Evolutionary conservation across 768 basidiomycete species (phyloP), one percentile per base, ranked within the genome.

Genomic region (Phylloporus arenicola): DNA sequence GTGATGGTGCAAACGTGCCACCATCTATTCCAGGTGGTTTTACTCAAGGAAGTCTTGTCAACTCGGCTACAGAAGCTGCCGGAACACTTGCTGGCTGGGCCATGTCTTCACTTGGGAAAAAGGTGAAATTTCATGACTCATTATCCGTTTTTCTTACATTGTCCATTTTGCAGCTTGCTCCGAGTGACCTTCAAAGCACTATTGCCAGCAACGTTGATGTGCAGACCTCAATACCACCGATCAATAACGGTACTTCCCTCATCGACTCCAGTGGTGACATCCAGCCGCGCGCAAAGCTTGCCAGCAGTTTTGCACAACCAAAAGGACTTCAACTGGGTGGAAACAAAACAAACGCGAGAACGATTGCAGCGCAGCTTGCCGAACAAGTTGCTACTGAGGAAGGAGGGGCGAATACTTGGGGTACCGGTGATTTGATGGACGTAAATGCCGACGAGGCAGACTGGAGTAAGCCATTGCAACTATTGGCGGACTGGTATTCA

Each of bases 81-180:
- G 86, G 89, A 8, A 88, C 85, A 16, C 72, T 99, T 3, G 94
- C 95, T 13, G 92, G 93, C 6, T 98, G 95, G 95, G 95, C 95
- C 2, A 91, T 97, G 38, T 88, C 92, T 4, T 92, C 88, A 0
- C 61, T 97, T 0, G 84, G 88, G 24, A 93, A 83, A 70, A 88
- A 87, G 75, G 88, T 88, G 47, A 27, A 70, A 48, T 13, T 5
- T 12, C 41, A 17, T 2, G 3, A 25, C 1, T 12, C 11, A 11
- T 20, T 6, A 9, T 34, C 7, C 1, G 12, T 35, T 17, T 14
- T 40, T 35, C 29, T 50, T 4, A 43, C 10, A 17, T 27, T 10
- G 27, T 12, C 35, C 19, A 19, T 27, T 49, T 45, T 3, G 17
- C 54, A 88, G 88, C 80, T 92, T 43, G 81, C 82, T 7, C 69